Percentiles rank a stretch among this genome's conserved stretches.
These are phyloP conservation scores for Nitzschia sp. DNA, from an alignment of 108 stramenopile species.

Conservation along the genomic window DNA sequence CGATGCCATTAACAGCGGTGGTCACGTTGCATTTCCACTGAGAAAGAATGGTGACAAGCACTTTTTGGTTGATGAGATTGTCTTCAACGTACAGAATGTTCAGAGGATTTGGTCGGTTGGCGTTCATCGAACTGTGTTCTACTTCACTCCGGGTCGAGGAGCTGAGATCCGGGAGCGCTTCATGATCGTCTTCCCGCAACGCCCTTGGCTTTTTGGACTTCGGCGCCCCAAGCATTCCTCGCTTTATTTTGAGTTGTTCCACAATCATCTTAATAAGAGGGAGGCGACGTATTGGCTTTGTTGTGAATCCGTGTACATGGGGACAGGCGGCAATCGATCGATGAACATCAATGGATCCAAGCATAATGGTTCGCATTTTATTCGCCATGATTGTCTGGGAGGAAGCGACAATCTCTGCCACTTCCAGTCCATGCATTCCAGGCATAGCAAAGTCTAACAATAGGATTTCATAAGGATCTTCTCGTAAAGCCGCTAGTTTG, in stretches of 20 bases:
- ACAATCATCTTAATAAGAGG: constrained; percentile 21
- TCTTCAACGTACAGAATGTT: constrained; percentile 12
- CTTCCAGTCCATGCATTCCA: constrained; percentile 62
- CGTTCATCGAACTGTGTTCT: too few species aligned
- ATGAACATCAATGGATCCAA: constrained; percentile 20
- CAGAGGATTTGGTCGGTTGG: background rate
- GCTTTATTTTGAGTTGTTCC: constrained; percentile 17
- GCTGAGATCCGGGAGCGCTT: background rate
- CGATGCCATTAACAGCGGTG: constrained; percentile 10
- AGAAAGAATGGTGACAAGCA: constrained; percentile 19
- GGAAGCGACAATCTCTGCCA: constrained; percentile 23
- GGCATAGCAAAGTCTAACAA: constrained; percentile 76
- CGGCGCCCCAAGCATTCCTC: background rate
- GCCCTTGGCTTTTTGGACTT: background rate
- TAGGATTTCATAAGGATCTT: constrained; percentile 36
- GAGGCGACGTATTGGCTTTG: constrained; percentile 13
- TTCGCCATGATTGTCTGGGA: background rate
- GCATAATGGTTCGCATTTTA: constrained; percentile 10
- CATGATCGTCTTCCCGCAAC: background rate
- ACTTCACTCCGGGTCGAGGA: background rate
- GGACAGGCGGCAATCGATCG: constrained; percentile 14
- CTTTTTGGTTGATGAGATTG: constrained; percentile 24
- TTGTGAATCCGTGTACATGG: constrained; percentile 16
- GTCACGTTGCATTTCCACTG: constrained; percentile 20
- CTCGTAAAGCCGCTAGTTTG: constrained; percentile 10